Evolutionary conservation across 139 green algal genomes (phyloP).

Genomic region (Micractinium conductrix): DNA sequence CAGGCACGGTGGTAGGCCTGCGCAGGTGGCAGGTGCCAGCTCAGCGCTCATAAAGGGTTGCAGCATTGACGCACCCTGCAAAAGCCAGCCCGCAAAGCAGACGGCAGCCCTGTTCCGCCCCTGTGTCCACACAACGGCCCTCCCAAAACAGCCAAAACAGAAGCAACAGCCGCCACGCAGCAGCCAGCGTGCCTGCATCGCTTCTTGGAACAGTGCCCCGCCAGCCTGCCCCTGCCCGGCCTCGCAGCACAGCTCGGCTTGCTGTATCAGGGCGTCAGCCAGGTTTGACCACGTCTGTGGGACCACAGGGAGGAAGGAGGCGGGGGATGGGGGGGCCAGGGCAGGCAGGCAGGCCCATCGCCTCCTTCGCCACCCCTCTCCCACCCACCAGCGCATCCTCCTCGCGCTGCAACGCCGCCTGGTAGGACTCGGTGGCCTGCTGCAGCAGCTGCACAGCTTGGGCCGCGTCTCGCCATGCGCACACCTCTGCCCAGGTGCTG

Average conservation of each 20-base stretch:
- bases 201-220: not conserved
- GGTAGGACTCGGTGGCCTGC: slow-evolving; percentile 52
- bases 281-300: slow-evolving; percentile 66
- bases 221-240: not conserved
- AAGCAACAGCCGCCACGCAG: no score
- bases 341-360: no score
- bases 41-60: no score
- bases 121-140: no score
- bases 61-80: no score
- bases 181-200: no score
- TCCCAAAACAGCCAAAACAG: no score
- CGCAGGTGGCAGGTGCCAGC: slow-evolving; percentile 1
- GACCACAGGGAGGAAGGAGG: no score
- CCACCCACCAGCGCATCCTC: slow-evolving; percentile 62
- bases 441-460: slow-evolving; percentile 38
- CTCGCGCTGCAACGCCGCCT: slow-evolving; percentile 54
- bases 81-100: no score
- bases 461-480: not conserved
- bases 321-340: no score
- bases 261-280: slow-evolving; percentile 64
- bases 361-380: not conserved
- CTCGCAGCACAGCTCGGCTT: slow-evolving; percentile 45
- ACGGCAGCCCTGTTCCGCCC: no score
- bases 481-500: slow-evolving; percentile 51
- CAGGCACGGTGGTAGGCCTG: slow-evolving; percentile 49